Evolutionary conservation across 371 early-diverging fungal species (phyloP).

Genomic region (Saksenaea oblongispora): DNA sequence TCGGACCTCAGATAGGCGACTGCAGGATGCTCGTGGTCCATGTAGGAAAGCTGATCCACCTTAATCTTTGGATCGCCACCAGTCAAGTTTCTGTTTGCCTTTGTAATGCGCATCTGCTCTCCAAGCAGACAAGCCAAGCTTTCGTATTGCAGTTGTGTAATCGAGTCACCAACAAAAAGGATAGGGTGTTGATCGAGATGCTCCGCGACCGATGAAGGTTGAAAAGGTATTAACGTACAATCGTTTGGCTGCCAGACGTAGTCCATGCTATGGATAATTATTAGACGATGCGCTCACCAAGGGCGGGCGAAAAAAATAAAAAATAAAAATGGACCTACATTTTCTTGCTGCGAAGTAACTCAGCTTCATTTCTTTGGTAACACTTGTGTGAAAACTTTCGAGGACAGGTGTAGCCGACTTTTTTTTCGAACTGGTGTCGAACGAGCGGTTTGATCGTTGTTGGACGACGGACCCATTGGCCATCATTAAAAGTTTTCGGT

Average conservation of each 20-base stretch:
- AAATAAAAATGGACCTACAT: neutral
- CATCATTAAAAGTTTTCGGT: conserved; percentile 31
- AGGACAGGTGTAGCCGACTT: conserved; percentile 36
- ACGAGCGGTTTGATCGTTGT: conserved; percentile 13
- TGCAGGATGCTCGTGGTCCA: conserved; percentile 22
- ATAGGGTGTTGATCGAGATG: conserved; percentile 39
- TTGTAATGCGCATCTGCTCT: conserved; percentile 17
- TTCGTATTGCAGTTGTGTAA: conserved; percentile 50
- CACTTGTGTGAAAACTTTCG: conserved; percentile 46
- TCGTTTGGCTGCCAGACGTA: conserved; percentile 39
- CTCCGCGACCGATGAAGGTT: conserved; percentile 22
- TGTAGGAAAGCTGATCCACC: conserved; percentile 17
- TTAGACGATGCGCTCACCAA: neutral
- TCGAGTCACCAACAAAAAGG: conserved; percentile 48
- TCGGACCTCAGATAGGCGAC: conserved; percentile 46
- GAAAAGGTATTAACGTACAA: conserved; percentile 30
- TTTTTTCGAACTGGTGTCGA: conserved; percentile 19
- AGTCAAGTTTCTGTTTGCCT: conserved; percentile 18
- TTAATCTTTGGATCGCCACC: conserved; percentile 33
- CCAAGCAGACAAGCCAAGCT: conserved; percentile 44
- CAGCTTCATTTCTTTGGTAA: conserved; percentile 34
- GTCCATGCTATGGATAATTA: conserved; percentile 25
- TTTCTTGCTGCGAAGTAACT: conserved; percentile 17
- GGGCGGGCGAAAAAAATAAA: neutral
- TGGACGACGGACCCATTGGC: conserved; percentile 37